Conservation (phyloP, 495 filamentous ascomycete species). For the Delitschia confertaspora region DNA sequence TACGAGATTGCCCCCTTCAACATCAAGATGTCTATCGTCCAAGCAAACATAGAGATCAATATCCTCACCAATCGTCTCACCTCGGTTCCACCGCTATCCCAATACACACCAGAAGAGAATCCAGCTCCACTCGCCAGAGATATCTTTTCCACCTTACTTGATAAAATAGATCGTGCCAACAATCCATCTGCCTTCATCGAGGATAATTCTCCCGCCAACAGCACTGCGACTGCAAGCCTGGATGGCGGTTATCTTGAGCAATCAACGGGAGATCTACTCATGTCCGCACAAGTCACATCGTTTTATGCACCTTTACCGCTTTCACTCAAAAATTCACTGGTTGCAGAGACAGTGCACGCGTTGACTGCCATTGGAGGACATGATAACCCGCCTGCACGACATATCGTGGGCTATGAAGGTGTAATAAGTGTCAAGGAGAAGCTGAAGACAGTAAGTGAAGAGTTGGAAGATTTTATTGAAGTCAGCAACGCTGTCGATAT, state of each 20-base stretch:
- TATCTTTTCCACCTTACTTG: slow-evolving; percentile 66
- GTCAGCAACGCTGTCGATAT: slow-evolving; percentile 79
- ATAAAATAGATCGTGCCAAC: slow-evolving; percentile 36
- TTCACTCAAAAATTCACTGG: slow-evolving; percentile 57
- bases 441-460: slow-evolving; percentile 89
- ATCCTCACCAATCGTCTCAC: slow-evolving; percentile 79
- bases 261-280: slow-evolving; percentile 37
- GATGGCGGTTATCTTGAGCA: slow-evolving; percentile 31
- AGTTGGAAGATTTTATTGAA: slow-evolving; percentile 91
- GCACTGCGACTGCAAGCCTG: slow-evolving; percentile 27
- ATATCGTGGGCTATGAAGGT: slow-evolving; percentile 89
- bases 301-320: slow-evolving; percentile 62
- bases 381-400: slow-evolving; percentile 88
- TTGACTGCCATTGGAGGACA: slow-evolving; percentile 86
- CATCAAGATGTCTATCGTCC: slow-evolving; percentile 89
- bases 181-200: slow-evolving; percentile 11
- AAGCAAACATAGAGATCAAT: slow-evolving; percentile 76
- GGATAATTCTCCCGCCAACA: slow-evolving; percentile 11
- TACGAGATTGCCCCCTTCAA: slow-evolving; percentile 98
- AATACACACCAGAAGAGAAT: slow-evolving; percentile 64
- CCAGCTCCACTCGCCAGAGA: slow-evolving; percentile 72
- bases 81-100: slow-evolving; percentile 63
- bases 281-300: slow-evolving; percentile 49
- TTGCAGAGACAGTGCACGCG: slow-evolving; percentile 85
- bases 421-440: slow-evolving; percentile 88